These are phyloP conservation scores for Ramularia endophylla DNA, from an alignment of 2,329 filamentous ascomycete genomes.

Conservation along the genomic window DNA sequence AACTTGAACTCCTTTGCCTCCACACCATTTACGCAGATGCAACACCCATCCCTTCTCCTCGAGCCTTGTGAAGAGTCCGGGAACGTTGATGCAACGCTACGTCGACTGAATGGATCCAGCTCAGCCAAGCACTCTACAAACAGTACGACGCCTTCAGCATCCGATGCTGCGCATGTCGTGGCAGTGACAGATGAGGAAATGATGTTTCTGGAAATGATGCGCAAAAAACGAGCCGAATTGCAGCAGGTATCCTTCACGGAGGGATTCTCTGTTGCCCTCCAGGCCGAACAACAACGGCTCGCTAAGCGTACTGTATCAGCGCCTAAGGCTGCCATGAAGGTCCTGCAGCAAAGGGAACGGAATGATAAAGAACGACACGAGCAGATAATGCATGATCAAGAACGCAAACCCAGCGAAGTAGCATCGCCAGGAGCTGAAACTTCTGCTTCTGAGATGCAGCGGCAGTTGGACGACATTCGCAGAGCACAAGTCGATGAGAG, in stretches of 20 bases:
- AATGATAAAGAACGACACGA: conserved; percentile 11
- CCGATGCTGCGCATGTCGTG: conserved; percentile 31
- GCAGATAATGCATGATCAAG: too few relatives aligned
- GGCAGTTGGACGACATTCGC: conserved; percentile 20
- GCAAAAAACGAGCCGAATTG: conserved; percentile 44
- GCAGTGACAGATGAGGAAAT: conserved; percentile 47
- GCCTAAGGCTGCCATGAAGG: conserved; percentile 17
- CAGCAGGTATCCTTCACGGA: conserved; percentile 36
- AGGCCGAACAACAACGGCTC: conserved; percentile 28
- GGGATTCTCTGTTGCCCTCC: conserved; percentile 31
- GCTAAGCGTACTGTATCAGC: too few relatives aligned
- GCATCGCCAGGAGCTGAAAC: not conserved
- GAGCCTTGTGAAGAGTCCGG: too few relatives aligned
- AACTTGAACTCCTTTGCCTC: too few relatives aligned
- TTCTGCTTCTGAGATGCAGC: conserved; percentile 7
- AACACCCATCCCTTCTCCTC: too few relatives aligned
- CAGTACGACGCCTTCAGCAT: not conserved
- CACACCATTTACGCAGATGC: too few relatives aligned
- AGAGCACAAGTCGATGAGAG: conserved; percentile 26
- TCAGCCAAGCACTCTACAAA: too few relatives aligned
- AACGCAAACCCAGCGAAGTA: conserved; percentile 4
- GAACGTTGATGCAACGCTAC: too few relatives aligned
- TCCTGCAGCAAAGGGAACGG: conserved; percentile 17
- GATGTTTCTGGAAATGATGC: conserved; percentile 45
- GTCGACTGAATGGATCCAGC: too few relatives aligned